Evolutionary conservation across 805 yeast genomes (phyloP).

Genomic region (Suhomyces canberraensis): DNA sequence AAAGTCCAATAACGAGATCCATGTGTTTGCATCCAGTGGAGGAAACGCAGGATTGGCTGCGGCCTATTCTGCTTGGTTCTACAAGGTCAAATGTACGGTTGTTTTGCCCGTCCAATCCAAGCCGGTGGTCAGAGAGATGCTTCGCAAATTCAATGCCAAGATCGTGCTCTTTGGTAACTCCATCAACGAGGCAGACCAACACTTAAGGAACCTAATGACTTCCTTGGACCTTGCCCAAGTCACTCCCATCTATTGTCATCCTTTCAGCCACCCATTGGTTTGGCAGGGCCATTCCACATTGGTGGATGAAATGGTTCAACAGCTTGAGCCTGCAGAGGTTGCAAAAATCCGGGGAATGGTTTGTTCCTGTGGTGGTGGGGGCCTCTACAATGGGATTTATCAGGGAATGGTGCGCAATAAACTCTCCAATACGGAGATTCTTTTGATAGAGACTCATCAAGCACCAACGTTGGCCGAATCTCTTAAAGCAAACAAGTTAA

Average conservation of each 20-base stretch:
- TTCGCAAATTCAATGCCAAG: constrained; percentile 47
- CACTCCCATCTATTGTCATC: constrained; percentile 30
- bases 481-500: constrained; percentile 31
- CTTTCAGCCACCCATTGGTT: constrained; percentile 35
- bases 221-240: constrained; percentile 13
- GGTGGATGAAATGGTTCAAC: constrained; percentile 28
- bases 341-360: constrained; percentile 41
- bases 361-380: constrained; percentile 60
- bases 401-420: constrained; percentile 39
- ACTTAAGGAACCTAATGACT: constrained; percentile 19
- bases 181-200: constrained; percentile 26
- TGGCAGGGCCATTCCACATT: constrained; percentile 15
- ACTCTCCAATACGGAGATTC: constrained; percentile 26
- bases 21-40: constrained; percentile 29
- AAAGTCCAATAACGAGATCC: constrained; percentile 21
- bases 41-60: constrained; percentile 38
- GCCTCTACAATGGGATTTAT: constrained; percentile 51
- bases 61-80: constrained; percentile 23
- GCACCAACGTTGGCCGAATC: constrained; percentile 58
- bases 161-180: constrained; percentile 35
- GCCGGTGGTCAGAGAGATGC: constrained; percentile 41
- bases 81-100: constrained; percentile 25
- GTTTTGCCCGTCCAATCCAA: constrained; percentile 23
- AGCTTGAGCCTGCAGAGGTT: constrained; percentile 18
- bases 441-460: constrained; percentile 57